Percentiles rank a stretch among this genome's conserved stretches.
Evolutionary conservation across 371 early-diverging fungal species (phyloP).

Genomic region (Mucor circinelloides): DNA sequence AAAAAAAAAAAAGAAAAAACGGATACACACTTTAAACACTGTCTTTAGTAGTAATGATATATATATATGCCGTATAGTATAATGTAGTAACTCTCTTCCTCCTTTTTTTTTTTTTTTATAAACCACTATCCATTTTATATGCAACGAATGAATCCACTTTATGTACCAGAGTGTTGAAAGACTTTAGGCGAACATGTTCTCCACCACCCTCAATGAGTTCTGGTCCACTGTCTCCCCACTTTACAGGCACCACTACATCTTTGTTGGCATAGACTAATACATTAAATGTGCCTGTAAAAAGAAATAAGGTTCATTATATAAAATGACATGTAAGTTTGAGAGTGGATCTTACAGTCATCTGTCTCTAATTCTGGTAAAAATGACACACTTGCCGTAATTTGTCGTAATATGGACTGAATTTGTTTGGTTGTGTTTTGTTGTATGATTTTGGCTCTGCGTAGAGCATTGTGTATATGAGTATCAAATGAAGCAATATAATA

Average conservation of each 20-base stretch:
- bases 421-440: conserved; percentile 49
- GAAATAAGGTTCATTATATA: not conserved
- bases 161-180: conserved; percentile 83
- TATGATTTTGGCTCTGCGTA: conserved; percentile 58
- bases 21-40: not conserved
- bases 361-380: conserved; percentile 84
- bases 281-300: conserved; percentile 76
- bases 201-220: conserved; percentile 74
- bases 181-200: conserved; percentile 81
- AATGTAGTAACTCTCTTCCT: not conserved
- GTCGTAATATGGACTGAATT: conserved; percentile 87
- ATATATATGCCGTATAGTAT: not conserved
- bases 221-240: conserved; percentile 87
- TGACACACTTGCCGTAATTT: conserved; percentile 88
- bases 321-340: not conserved
- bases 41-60: not conserved
- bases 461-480: not conserved
- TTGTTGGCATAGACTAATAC: conserved; percentile 87
- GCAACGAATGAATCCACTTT: conserved; percentile 86
- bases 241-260: conserved; percentile 83
- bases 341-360: conserved; percentile 69
- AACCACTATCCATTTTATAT: conserved; percentile 59
- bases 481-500: not conserved
- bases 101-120: conserved; percentile 10
- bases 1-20: no score